Base-by-base conservation (phyloP, 2,329 filamentous ascomycete species). In the Colletotrichum sp. region DNA sequence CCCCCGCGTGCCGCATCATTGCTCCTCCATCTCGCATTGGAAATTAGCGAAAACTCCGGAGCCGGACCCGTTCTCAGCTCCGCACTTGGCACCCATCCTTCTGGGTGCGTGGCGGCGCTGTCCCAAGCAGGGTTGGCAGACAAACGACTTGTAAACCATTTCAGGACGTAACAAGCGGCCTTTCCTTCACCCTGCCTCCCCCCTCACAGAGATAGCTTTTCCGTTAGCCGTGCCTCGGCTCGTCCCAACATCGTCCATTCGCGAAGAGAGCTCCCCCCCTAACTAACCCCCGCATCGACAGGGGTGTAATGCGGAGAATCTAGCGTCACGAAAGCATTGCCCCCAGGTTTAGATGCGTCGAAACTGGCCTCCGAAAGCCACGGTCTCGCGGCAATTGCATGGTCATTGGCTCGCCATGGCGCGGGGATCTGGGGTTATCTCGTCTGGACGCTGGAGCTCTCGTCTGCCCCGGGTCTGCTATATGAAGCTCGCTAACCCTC, bases 201-300 rank as follows among this genome's bases (percentile, higher is more conserved):
- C 70, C 68, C 74, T 68, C 30, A 48, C 74, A 32, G 19, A 59
- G 22, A 28, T 28, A 72, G 15, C 68, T 60, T 59, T 66, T 69
- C 71, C 39, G 36, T 52, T 52, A 48, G 36, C 68, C 68, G 68
- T 70, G 34, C 68, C 68, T 70, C 68, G 68, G 68, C 68, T 70
- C 28, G 22, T 63, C 68, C 13, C 48, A 27, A 61, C 65, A 39
- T 52, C 44, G 22, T n/a, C 60, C 57, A 75, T 57, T 55, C 68
- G 66, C 25, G 30, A 66, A 39, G 25, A 27, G 30, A 32, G 60
- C 68, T 71, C 34, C 55, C 28, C 66, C 44, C 57, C 30, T 55
- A 63, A 48, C 59, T 30, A 22, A 48, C 57, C 74, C 73, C 71
- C 74, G 70, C 74, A 74, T 66, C 48, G 65, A 76, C 74, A 74